These are phyloP conservation scores for Mimosa bimucronata DNA, from an alignment of 306 rosid species.

Conservation along the genomic window DNA sequence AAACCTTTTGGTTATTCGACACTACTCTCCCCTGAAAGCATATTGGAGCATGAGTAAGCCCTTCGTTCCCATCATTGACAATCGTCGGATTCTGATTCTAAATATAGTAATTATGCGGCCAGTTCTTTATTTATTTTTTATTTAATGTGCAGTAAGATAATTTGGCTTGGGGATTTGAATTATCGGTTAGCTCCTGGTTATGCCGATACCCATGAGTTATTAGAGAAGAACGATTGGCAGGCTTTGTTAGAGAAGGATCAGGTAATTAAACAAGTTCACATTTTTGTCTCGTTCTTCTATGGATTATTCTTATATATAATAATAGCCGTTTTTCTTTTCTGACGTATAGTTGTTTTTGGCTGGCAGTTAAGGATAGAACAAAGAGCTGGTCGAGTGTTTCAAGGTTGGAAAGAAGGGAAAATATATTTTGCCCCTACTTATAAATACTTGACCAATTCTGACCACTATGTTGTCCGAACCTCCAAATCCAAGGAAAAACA, in stretches of 20 bases:
- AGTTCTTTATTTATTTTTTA: not conserved
- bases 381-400: slow-evolving; percentile 79
- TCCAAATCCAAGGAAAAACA: slow-evolving; percentile 69
- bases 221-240: slow-evolving; percentile 73
- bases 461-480: slow-evolving; percentile 65
- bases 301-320: slow-evolving; percentile 9
- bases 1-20: slow-evolving; percentile 29
- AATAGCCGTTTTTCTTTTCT: not conserved
- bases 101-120: not conserved
- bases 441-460: slow-evolving; percentile 80
- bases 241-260: slow-evolving; percentile 85
- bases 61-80: not conserved
- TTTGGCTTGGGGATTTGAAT: slow-evolving; percentile 96
- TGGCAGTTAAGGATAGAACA: slow-evolving; percentile 78
- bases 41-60: slow-evolving; percentile 75
- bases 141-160: slow-evolving; percentile 58
- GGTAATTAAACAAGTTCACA: slow-evolving; percentile 44
- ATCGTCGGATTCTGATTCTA: not conserved
- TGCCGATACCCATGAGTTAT: slow-evolving; percentile 61
- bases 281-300: not conserved
- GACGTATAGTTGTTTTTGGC: not conserved
- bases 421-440: slow-evolving; percentile 91
- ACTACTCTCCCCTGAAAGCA: slow-evolving; percentile 33
- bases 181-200: slow-evolving; percentile 72
- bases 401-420: slow-evolving; percentile 90